Percentiles rank a stretch among this genome's conserved stretches.
Conservation (phyloP, 768 basidiomycete genomes). For the Kwoniella mangroviensis region DNA sequence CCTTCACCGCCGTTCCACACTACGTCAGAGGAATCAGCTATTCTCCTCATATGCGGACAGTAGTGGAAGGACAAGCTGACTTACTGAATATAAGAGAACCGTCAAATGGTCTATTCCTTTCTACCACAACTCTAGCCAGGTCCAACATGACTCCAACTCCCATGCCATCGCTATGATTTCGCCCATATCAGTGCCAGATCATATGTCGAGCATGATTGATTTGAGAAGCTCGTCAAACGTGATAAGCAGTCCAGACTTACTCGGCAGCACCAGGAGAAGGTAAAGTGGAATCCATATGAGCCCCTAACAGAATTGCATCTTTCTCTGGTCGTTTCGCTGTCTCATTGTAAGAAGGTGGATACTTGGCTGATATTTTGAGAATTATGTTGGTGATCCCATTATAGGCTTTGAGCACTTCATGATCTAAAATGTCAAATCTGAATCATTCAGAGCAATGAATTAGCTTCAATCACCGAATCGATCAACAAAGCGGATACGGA, state of each 20-base stretch:
- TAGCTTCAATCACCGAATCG: background rate
- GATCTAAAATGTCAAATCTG: constrained; percentile 91
- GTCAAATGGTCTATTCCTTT: constrained; percentile 71
- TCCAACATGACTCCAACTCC: constrained; percentile 92
- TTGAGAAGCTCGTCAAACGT: background rate
- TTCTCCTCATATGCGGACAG: background rate
- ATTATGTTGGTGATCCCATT: constrained; percentile 86
- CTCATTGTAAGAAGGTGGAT: constrained; percentile 61
- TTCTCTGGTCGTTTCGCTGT: constrained; percentile 68
- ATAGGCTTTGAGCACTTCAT: constrained; percentile 79
- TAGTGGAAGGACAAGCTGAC: constrained; percentile 51
- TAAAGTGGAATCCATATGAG: constrained; percentile 87
- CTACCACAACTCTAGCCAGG: constrained; percentile 74
- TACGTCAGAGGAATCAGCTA: constrained; percentile 51
- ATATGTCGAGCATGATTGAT: background rate
- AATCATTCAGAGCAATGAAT: background rate
- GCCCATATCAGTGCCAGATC: background rate
- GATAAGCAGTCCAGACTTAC: constrained; percentile 35
- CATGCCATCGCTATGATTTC: constrained; percentile 71
- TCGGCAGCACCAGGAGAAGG: constrained; percentile 69
- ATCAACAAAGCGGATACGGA: too few species aligned
- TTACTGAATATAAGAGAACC: constrained; percentile 81
- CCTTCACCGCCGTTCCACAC: constrained; percentile 92
- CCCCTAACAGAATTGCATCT: constrained; percentile 82
- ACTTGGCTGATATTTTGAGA: constrained; percentile 70